phyloP scores from a whole-genome alignment of 495 filamentous ascomycete genomes.

The Neurospora sp. region DNA sequence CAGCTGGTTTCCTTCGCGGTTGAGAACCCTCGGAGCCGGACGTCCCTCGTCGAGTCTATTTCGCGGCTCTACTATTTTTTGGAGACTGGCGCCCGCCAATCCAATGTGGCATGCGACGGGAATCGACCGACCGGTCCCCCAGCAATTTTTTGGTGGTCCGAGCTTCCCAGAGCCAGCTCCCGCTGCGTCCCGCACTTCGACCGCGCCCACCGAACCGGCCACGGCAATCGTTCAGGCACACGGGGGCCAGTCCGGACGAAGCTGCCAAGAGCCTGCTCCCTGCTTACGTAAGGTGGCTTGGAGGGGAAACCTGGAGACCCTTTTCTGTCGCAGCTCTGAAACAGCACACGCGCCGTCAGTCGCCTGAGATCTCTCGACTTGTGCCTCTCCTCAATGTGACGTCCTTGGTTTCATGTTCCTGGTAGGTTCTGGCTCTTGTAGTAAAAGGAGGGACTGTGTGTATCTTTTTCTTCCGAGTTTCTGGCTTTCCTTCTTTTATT shows the following conservation, averaged over 20 bases:
- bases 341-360: not conserved
- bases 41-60: not conserved
- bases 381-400: conserved; percentile 11
- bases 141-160: conserved; percentile 6
- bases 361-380: not conserved
- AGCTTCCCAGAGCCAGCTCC: conserved; percentile 4
- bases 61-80: not conserved
- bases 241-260: not conserved
- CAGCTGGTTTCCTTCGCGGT: not conserved
- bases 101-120: not conserved
- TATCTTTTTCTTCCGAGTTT: not conserved
- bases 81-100: conserved; percentile 1
- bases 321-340: not conserved
- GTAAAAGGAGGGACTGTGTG: not conserved
- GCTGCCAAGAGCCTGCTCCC: not conserved
- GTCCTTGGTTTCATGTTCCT: conserved; percentile 16
- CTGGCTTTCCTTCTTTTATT: not conserved
- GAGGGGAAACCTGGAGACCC: not conserved
- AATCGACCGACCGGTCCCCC: not conserved
- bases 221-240: not conserved
- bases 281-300: not conserved
- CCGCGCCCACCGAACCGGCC: not conserved
- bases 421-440: not conserved
- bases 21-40: not conserved
- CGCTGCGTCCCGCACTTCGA: not conserved